These are phyloP conservation scores for Phaeosphaeria sp. DNA, from an alignment of 2,329 filamentous ascomycete species.

Conservation along the genomic window DNA sequence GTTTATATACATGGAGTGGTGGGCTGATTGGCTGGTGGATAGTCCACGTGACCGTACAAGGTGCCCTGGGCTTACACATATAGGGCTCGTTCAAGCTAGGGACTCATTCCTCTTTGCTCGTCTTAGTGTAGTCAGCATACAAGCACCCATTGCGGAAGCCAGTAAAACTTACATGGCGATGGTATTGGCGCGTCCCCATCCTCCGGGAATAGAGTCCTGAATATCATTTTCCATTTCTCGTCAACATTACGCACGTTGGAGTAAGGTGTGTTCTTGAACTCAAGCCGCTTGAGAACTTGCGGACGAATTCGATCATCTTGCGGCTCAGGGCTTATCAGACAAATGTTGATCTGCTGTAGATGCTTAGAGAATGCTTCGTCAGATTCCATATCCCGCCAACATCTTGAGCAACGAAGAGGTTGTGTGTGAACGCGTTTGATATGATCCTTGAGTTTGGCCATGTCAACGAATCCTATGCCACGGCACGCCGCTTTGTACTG, in stretches of 20 bases:
- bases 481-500: neutral
- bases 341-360: neutral
- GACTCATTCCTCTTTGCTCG: neutral
- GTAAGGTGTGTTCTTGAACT: neutral
- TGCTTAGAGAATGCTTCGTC: neutral
- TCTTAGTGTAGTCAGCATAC: neutral
- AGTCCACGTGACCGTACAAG: too few species aligned
- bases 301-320: neutral
- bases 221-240: neutral
- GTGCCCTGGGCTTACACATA: too few species aligned
- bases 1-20: too few species aligned
- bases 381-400: neutral
- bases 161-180: neutral
- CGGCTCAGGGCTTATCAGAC: neutral
- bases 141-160: neutral
- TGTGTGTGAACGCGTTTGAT: neutral
- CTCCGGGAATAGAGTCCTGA: neutral
- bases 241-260: neutral
- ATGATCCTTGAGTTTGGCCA: neutral
- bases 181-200: neutral
- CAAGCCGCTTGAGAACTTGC: neutral
- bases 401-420: neutral
- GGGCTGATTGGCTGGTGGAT: too few species aligned
- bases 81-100: neutral
- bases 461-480: neutral